These are phyloP conservation scores for Camillea tinctor DNA, from an alignment of 2,329 filamentous ascomycete genomes.

Conservation along the genomic window DNA sequence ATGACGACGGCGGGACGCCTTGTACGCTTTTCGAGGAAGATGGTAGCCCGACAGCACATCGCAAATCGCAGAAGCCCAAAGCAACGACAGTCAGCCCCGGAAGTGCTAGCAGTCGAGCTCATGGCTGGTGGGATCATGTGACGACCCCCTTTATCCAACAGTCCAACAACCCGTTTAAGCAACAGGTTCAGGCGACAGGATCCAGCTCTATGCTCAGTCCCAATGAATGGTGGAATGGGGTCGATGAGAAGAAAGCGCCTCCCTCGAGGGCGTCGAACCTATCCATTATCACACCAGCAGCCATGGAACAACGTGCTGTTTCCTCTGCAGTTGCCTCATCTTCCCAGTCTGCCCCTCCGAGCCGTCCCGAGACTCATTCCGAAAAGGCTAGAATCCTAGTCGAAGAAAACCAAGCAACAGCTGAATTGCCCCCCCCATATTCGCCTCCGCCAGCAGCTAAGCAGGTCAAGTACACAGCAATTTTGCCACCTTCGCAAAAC, in stretches of 20 bases:
- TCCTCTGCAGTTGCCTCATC: constrained; percentile 27
- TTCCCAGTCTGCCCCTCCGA: constrained; percentile 24
- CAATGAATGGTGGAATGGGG: constrained; percentile 30
- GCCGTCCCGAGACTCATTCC: constrained; percentile 23
- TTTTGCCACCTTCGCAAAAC: constrained; percentile 55
- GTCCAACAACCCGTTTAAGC: constrained; percentile 44
- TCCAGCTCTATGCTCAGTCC: constrained; percentile 13
- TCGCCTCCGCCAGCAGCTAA: constrained; percentile 45
- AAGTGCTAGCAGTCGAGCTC: constrained; percentile 57
- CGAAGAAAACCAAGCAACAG: constrained; percentile 35
- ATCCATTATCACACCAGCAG: constrained; percentile 15
- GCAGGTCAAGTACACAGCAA: constrained; percentile 53
- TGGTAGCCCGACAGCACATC: constrained; percentile 43
- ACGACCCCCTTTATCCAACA: constrained; percentile 64
- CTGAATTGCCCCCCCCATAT: constrained; percentile 55
- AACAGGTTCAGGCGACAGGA: constrained; percentile 30
- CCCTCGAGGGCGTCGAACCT: constrained; percentile 16
- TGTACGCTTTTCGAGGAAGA: constrained; percentile 73
- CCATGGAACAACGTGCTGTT: constrained; percentile 19
- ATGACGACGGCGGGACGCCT: constrained; percentile 47
- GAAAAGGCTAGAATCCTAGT: constrained; percentile 42
- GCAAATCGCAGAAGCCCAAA: constrained; percentile 39
- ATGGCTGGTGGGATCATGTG: constrained; percentile 78
- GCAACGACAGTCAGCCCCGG: constrained; percentile 39
- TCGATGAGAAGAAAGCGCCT: constrained; percentile 24